Conservation (phyloP, 805 yeast species). For the Ogataea wickerhamii region DNA sequence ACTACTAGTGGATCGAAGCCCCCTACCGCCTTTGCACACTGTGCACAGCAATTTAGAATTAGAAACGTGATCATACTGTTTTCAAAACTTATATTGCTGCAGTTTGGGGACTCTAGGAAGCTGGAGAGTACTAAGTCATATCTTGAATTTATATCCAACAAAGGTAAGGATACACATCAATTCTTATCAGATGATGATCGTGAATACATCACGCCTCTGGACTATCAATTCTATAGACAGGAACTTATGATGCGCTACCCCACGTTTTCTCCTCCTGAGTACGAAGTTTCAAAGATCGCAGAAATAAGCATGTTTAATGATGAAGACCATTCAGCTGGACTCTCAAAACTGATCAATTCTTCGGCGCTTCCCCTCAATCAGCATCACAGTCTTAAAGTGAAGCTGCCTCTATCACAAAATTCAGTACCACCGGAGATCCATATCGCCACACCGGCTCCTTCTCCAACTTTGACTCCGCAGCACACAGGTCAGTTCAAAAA, state of each 20-base stretch:
- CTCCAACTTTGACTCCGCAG: constrained; percentile 63
- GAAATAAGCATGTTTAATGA: constrained; percentile 31
- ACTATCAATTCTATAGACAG: constrained; percentile 74
- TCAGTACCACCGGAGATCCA: constrained; percentile 43
- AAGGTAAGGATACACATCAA: constrained; percentile 1
- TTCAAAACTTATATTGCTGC: constrained; percentile 52
- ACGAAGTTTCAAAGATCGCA: constrained; percentile 42
- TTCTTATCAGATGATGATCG: neutral
- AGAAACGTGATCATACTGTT: constrained; percentile 53
- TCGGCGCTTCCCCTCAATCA: constrained; percentile 31
- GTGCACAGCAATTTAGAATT: constrained; percentile 38
- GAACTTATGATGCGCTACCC: constrained; percentile 78
- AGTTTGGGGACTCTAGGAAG: constrained; percentile 55
- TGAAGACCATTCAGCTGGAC: constrained; percentile 10
- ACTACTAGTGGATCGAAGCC: constrained; percentile 21
- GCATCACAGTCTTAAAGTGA: constrained; percentile 30
- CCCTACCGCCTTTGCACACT: constrained; percentile 15
- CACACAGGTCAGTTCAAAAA: constrained; percentile 29
- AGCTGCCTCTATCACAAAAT: constrained; percentile 34
- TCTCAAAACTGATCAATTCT: constrained; percentile 23
- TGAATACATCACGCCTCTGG: constrained; percentile 68
- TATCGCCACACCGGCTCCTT: constrained; percentile 85
- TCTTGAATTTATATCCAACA: constrained; percentile 40
- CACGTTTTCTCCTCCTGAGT: constrained; percentile 50
- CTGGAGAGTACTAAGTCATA: constrained; percentile 44